Conservation (phyloP, 192 early-diverging fungal genomes). For the Rhizophagus prolifer region DNA sequence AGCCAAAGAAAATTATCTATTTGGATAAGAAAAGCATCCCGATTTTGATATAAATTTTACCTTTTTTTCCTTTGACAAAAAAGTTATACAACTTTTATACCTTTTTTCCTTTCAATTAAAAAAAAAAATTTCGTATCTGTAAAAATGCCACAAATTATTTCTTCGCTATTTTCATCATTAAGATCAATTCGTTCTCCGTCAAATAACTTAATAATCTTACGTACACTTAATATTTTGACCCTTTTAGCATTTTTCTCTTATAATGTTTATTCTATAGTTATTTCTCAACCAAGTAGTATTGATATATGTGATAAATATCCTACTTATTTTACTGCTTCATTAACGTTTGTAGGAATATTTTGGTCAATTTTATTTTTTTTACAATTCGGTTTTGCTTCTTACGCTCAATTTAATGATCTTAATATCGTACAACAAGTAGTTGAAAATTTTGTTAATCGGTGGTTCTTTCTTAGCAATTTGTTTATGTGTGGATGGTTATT, state of each 20-base stretch:
- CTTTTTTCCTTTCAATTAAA: too few relatives aligned
- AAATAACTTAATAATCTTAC: not conserved
- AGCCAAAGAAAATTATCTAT: too few relatives aligned
- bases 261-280: not conserved
- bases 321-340: conserved; percentile 15
- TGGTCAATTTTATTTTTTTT: not conserved
- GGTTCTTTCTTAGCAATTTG: conserved; percentile 4
- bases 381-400: not conserved
- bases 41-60: too few relatives aligned
- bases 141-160: too few relatives aligned
- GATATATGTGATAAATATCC: conserved; percentile 12
- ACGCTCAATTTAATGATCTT: conserved; percentile 1
- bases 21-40: too few relatives aligned
- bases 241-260: not conserved
- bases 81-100: too few relatives aligned
- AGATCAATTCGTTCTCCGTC: not conserved
- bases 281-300: not conserved
- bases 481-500: not conserved
- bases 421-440: not conserved
- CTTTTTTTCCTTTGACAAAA: too few relatives aligned
- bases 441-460: not conserved
- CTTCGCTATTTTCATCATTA: too few relatives aligned
- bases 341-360: conserved; percentile 9
- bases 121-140: too few relatives aligned
- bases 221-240: not conserved